phyloP scores from a whole-genome alignment of 345 rosid genomes.

The Murraya koenigii region DNA sequence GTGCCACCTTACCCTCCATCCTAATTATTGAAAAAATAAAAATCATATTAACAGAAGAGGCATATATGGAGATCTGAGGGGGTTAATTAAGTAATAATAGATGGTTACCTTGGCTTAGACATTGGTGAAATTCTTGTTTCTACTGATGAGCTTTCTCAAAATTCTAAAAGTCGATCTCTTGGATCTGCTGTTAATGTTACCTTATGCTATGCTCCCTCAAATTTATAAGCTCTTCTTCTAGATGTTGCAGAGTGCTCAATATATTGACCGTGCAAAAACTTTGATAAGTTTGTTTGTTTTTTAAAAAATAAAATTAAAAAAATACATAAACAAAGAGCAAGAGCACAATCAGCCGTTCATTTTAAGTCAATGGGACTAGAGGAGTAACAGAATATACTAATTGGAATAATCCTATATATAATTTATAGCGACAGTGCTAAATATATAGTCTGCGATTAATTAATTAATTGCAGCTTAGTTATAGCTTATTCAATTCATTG shows the following conservation, averaged over 20 bases:
- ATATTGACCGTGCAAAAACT: not conserved
- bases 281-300: not conserved
- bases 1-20: slow-evolving; percentile 80
- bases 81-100: not conserved
- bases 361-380: not conserved
- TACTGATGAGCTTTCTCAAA: slow-evolving; percentile 12
- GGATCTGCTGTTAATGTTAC: slow-evolving; percentile 31
- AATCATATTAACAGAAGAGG: not conserved
- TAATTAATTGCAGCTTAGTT: not conserved
- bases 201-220: not conserved
- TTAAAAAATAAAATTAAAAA: not conserved
- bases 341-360: not conserved
- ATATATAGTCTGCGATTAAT: not conserved
- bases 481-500: not conserved
- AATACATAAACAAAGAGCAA: not conserved
- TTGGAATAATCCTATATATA: not conserved
- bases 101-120: slow-evolving; percentile 39
- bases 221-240: slow-evolving; percentile 10
- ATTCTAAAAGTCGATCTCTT: slow-evolving; percentile 15
- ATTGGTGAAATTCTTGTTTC: slow-evolving; percentile 14
- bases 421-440: not conserved
- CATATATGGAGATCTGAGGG: not conserved
- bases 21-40: slow-evolving; percentile 29
- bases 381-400: not conserved
- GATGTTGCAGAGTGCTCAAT: slow-evolving; percentile 13